phyloP scores from a whole-genome alignment of 768 basidiomycete species.

The Kwoniella dendrophila region DNA sequence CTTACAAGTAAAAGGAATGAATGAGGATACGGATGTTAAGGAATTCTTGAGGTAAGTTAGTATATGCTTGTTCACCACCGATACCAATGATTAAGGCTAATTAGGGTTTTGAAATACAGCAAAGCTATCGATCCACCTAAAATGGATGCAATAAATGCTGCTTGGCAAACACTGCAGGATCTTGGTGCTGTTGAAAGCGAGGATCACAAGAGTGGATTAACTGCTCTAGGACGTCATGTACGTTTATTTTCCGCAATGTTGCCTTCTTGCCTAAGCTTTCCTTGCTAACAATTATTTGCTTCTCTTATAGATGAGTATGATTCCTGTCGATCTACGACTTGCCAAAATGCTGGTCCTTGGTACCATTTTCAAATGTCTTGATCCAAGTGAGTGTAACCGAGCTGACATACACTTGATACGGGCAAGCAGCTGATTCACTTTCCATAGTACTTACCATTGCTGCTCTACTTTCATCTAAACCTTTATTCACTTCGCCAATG shows the following conservation, averaged over 20 bases:
- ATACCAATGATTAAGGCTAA: background rate
- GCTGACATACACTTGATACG: background rate
- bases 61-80: too few species aligned
- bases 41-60: constrained; percentile 57
- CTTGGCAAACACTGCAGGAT: constrained; percentile 72
- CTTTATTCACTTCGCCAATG: constrained; percentile 77
- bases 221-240: constrained; percentile 80
- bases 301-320: constrained; percentile 63
- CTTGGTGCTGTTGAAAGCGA: constrained; percentile 74
- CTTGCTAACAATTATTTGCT: too few species aligned
- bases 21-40: constrained; percentile 76
- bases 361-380: constrained; percentile 78
- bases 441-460: constrained; percentile 70
- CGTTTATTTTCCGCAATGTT: constrained; percentile 46
- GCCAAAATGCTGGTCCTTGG: constrained; percentile 92
- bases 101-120: constrained; percentile 27
- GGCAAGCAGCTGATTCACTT: background rate
- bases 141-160: constrained; percentile 71
- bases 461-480: constrained; percentile 81
- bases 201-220: constrained; percentile 61
- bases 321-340: constrained; percentile 85
- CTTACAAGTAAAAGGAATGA: constrained; percentile 77
- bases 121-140: constrained; percentile 84
- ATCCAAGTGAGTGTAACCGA: constrained; percentile 58
- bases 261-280: background rate